Base-by-base conservation (phyloP, 768 basidiomycete genomes). In the Multifurca ochricompacta region DNA sequence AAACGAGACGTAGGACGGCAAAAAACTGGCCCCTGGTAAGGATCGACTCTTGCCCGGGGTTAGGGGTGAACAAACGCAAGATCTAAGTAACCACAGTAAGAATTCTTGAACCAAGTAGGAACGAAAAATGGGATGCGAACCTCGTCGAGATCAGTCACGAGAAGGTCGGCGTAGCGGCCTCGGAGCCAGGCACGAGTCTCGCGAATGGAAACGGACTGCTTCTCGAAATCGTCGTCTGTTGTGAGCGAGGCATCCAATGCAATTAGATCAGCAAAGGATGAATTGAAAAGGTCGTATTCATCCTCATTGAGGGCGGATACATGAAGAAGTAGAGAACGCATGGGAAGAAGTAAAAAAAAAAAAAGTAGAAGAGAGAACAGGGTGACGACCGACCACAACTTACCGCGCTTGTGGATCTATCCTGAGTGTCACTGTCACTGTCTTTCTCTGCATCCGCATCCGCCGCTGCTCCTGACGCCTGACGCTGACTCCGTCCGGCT, bases 121-220 rank as follows among this genome's bases (percentile, higher is more conserved):
- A 36, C 35, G 28, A 52, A n/a, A 53, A 28, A 53, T 41, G 23
- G 42, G 37, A 37, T 13, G 71, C 78, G 54, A 60, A 87, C 85
- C 60, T 69, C 64, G 68, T 89, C 87, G 36, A 90, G 77, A 37
- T 72, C 73, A 7, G 69, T 62, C 1, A 74, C 73, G 11, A 73
- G 65, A 6, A 89, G 64, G 58, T 75, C 70, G 5, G 78, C 69
- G 62, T 85, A 89, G 55, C 85, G 72, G 11, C 88, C 87, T 21
- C 84, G 70, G 46, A 90, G 68, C 87, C 87, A 90, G 4, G 83
- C 87, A 35, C 86, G 72, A 9, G 75, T 82, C 64, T 90, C 87
- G 28, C 87, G 77, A 19, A 72, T 75, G 36, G 82, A 77, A 10
- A 88, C 70, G 4, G 66, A 59, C 48, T 79, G 73, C 16, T 68